These are phyloP conservation scores for Chaetomiaceae sp. DNA, from an alignment of 2,329 filamentous ascomycete genomes.

Conservation along the genomic window DNA sequence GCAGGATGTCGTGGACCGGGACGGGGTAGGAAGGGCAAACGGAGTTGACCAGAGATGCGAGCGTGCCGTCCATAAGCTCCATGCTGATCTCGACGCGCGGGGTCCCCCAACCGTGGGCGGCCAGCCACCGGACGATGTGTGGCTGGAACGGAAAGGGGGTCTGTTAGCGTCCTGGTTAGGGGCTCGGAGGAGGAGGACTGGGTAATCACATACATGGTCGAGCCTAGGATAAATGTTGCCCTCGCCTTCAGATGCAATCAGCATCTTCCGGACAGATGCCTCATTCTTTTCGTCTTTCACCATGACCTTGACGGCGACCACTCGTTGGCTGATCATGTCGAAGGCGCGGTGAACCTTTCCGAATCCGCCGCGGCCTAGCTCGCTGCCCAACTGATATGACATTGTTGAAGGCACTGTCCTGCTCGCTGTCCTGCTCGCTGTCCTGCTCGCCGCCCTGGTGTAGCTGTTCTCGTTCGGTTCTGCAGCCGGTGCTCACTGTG, in stretches of 20 bases:
- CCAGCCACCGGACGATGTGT: neutral
- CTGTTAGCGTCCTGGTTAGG: no score
- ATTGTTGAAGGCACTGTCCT: neutral
- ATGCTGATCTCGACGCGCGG: neutral
- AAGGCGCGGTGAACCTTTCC: neutral
- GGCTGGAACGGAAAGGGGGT: neutral
- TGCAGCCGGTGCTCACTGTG: no score
- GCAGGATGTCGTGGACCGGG: neutral
- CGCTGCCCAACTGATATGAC: neutral
- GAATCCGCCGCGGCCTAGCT: neutral
- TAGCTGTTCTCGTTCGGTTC: no score
- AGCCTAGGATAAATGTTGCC: neutral
- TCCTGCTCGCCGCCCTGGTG: no score
- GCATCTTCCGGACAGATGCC: fast-evolving
- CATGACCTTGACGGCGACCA: conserved; percentile 4
- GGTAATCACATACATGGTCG: neutral
- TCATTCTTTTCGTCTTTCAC: neutral
- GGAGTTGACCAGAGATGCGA: neutral
- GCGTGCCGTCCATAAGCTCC: conserved; percentile 6
- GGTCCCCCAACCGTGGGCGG: conserved; percentile 3
- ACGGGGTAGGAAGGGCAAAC: neutral
- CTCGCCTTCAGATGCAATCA: neutral
- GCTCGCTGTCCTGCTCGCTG: no score
- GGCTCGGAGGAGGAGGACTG: neutral
- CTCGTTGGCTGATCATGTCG: neutral